Base-by-base conservation (phyloP, 768 basidiomycete species). In the Imleria badia region DNA sequence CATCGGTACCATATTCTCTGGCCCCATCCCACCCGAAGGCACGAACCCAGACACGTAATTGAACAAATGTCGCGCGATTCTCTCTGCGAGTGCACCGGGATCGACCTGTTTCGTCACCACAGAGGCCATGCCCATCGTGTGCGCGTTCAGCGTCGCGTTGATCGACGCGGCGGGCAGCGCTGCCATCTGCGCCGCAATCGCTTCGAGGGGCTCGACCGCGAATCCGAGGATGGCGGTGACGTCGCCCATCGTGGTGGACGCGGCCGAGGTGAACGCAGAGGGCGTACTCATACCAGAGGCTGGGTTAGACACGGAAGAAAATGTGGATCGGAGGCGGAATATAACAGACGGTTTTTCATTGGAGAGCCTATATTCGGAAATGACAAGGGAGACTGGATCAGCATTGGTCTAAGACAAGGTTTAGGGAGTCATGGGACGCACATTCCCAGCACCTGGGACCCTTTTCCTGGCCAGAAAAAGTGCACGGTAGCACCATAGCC, bases 301-400 rank as follows among this genome's bases (percentile, higher is more conserved):
- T 6, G 74, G 66, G 38, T 63, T 56, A 8, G 72, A 56, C 12
- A 64, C 50, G 0, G 75, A 59, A n/a, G 74, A 75, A 64, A 83
- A 87, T 12, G 81, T 81, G 9, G 87, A 85, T 5, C 85, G 81
- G 22, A 93, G 76, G 22, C 91, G 89, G 73, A 93, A 93, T 64
- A 94, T 91, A 1, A 91, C 89, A 12, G 90, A 91, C 0, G 91
- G 91, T 66, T 93, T 93, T 31, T 92, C 90, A 66, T 93, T 93
- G 14, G 91, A 91, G 23, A 95, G 78, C 85, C 91, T 94, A 59
- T 35, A 5, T 45, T 30, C 19, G 15, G 45, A 55, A 15, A 26
- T 15, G 35, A 20, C 20, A 45, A 15, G 31, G 29, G 20, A 3
- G 36, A 22, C 14, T 9, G 30, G 7, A 35, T 56, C 35, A 42